Evolutionary conservation across 768 basidiomycete genomes (phyloP).

Genomic region (Suillus subalutaceus): DNA sequence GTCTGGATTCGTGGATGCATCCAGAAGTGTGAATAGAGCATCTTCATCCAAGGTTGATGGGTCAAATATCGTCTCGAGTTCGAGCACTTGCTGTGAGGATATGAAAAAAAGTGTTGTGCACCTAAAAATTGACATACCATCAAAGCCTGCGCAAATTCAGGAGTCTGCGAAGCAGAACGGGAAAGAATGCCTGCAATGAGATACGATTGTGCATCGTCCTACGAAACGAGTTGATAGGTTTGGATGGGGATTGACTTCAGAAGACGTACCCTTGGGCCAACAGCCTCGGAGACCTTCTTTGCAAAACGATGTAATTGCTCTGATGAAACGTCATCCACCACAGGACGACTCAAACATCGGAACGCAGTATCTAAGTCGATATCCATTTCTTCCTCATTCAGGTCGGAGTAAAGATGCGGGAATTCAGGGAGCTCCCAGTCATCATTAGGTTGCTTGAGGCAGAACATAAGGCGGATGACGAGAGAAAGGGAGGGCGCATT

Average conservation of each 20-base stretch:
- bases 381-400: conserved; percentile 52
- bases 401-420: conserved; percentile 67
- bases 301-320: conserved; percentile 60
- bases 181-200: conserved; percentile 63
- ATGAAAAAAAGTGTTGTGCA: conserved; percentile 15
- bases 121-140: conserved; percentile 41
- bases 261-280: conserved; percentile 55
- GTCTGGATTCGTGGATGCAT: conserved; percentile 67
- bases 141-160: conserved; percentile 42
- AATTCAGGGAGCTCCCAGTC: conserved; percentile 80
- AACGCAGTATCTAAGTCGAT: conserved; percentile 63
- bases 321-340: conserved; percentile 55
- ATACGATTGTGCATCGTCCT: conserved; percentile 61
- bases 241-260: conserved; percentile 2
- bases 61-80: conserved; percentile 58
- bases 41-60: conserved; percentile 52
- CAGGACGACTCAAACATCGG: conserved; percentile 55
- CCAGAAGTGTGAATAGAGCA: conserved; percentile 57
- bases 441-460: conserved; percentile 75
- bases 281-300: conserved; percentile 52
- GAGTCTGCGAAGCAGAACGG: conserved; percentile 67
- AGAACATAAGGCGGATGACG: conserved; percentile 74
- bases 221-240: conserved; percentile 13
- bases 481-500: conserved; percentile 65
- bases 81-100: conserved; percentile 54